Percentiles rank a stretch among this genome's conserved stretches.
Conservation (phyloP, 352 stramenopile species). For the Phytophthora melonis region DNA sequence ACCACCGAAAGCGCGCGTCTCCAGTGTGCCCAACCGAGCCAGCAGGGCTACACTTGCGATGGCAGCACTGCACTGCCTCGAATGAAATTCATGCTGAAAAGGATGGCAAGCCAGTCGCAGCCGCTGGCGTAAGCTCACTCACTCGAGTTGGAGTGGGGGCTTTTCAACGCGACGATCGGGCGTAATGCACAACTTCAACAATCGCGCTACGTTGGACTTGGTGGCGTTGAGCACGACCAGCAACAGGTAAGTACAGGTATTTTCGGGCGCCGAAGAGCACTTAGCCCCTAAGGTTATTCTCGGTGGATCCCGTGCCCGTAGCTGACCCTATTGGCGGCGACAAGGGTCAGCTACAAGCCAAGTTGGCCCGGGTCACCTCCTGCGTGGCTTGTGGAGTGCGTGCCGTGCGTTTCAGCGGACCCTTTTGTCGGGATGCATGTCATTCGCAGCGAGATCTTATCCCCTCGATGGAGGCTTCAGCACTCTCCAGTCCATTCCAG, state of each 20-base stretch:
- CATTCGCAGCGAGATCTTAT: slow-evolving; percentile 21
- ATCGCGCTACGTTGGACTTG: slow-evolving; percentile 3
- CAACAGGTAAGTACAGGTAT: neutral
- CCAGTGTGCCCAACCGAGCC: neutral
- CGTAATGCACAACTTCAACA: slow-evolving; percentile 29
- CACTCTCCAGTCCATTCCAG: slow-evolving; percentile 1
- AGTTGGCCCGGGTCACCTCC: neutral
- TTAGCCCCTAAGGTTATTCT: neutral
- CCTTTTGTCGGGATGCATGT: slow-evolving; percentile 14
- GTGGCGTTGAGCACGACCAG: slow-evolving; percentile 1
- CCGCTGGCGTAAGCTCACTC: slow-evolving; percentile 4
- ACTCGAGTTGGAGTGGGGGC: neutral
- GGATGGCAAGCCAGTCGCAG: neutral
- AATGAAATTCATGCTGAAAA: slow-evolving; percentile 33
- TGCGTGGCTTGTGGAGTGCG: neutral
- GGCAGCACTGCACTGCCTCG: slow-evolving; percentile 11
- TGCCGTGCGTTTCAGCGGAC: slow-evolving; percentile 1
- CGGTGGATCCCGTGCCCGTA: neutral
- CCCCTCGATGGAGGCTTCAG: slow-evolving; percentile 11
- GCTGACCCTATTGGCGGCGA: neutral
- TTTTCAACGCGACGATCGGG: slow-evolving; percentile 30
- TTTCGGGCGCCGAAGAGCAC: neutral
- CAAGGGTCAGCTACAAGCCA: no score
- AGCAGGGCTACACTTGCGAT: neutral
- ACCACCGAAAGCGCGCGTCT: slow-evolving; percentile 16